Percentiles rank a stretch among this genome's conserved stretches.
Conservation (phyloP, 306 rosid species). For the Castanea crenata region DNA sequence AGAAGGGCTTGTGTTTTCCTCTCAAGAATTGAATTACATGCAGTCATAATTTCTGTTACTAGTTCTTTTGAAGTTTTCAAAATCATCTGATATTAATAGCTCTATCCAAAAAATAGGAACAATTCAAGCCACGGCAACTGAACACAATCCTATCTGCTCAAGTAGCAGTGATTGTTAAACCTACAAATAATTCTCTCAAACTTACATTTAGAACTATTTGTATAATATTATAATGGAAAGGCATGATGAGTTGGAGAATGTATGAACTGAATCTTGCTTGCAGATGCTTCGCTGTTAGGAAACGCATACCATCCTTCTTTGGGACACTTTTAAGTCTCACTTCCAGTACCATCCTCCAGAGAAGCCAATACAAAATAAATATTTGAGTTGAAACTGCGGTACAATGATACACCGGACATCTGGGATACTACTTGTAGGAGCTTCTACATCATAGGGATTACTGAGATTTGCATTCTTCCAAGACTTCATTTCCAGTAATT, state of each 20-base stretch:
- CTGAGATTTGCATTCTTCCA: slow-evolving; percentile 16
- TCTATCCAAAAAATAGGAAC: background rate
- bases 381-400: background rate
- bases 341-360: background rate
- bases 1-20: background rate
- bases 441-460: background rate
- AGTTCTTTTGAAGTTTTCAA: background rate
- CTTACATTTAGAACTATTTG: background rate
- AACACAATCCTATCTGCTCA: background rate
- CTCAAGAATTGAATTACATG: background rate
- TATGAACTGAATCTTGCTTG: background rate
- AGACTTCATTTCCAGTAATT: slow-evolving; percentile 24
- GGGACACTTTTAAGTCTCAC: background rate
- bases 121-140: background rate
- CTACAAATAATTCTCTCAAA: background rate
- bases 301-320: background rate
- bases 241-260: background rate
- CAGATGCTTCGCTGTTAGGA: background rate
- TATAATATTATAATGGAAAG: background rate
- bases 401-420: slow-evolving; percentile 4
- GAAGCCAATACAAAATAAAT: background rate
- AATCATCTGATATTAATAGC: background rate
- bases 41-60: background rate
- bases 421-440: background rate
- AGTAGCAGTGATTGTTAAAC: background rate